Evolutionary conservation across 108 stramenopile species (phyloP).

Genomic region (Schizochytrium sp.): DNA sequence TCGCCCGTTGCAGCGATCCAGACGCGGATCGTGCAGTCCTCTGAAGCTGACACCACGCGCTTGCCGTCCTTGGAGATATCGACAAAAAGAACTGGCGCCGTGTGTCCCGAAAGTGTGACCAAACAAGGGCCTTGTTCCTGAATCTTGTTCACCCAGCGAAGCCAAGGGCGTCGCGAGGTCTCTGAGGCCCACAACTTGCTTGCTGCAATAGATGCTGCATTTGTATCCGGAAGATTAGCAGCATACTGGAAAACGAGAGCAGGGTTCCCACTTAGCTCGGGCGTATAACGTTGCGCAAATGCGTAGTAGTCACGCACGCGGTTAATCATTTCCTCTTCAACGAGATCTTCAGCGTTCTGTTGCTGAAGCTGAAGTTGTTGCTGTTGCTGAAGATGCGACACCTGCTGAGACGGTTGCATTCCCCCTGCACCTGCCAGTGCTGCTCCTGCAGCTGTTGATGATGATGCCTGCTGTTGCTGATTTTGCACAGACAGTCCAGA

Average conservation of each 20-base stretch:
- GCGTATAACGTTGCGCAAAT: neutral
- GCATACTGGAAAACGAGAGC: neutral
- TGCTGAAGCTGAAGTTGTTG: neutral
- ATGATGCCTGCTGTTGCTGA: too few relatives aligned
- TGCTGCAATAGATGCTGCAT: neutral
- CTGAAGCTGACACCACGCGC: neutral
- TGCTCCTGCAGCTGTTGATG: too few relatives aligned
- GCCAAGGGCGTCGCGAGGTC: neutral
- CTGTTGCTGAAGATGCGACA: neutral
- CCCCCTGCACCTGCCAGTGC: too few relatives aligned
- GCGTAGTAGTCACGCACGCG: slow-evolving; percentile 5
- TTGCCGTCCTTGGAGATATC: slow-evolving; percentile 14
- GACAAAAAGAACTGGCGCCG: neutral
- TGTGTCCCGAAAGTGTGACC: neutral
- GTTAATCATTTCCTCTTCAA: neutral
- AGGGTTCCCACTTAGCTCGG: neutral
- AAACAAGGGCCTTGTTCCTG: neutral
- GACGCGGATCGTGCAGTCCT: neutral
- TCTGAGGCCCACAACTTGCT: neutral
- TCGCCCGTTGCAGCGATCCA: neutral
- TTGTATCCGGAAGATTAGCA: neutral
- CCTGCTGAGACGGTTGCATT: too few relatives aligned
- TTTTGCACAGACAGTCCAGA: too few relatives aligned
- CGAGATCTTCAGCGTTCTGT: neutral
- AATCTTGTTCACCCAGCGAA: neutral